These are phyloP conservation scores for Cylindrodendrum hubeiense DNA, from an alignment of 2,329 filamentous ascomycete species.

Conservation along the genomic window DNA sequence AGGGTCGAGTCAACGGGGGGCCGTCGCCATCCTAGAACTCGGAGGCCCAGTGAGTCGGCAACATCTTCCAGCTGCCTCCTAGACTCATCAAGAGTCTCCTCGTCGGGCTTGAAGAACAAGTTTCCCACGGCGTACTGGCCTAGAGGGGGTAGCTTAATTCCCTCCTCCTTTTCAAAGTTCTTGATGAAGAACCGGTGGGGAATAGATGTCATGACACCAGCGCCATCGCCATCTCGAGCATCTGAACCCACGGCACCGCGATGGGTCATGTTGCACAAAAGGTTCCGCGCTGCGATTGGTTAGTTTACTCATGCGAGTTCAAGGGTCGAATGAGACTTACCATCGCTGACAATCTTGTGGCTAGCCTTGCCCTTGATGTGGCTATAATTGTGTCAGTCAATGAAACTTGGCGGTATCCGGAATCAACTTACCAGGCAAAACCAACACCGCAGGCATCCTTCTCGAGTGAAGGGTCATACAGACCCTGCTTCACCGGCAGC, in stretches of 20 bases:
- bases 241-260: slow-evolving; percentile 98
- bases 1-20: slow-evolving; percentile 94
- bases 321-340: slow-evolving; percentile 63
- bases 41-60: slow-evolving; percentile 86
- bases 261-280: slow-evolving; percentile 99
- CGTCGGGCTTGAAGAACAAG: slow-evolving; percentile 97
- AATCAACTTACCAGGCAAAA: slow-evolving; percentile 86
- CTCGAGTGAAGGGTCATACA: slow-evolving; percentile 95
- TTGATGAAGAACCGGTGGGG: slow-evolving; percentile 99
- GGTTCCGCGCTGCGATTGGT: slow-evolving; percentile 76
- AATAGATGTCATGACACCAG: slow-evolving; percentile 99
- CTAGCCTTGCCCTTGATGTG: slow-evolving; percentile 97
- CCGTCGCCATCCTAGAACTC: slow-evolving; percentile 95
- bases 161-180: slow-evolving; percentile 94
- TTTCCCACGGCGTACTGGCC: slow-evolving; percentile 98
- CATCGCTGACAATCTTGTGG: slow-evolving; percentile 99
- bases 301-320: neutral
- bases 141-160: slow-evolving; percentile 85
- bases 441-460: slow-evolving; percentile 99
- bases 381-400: slow-evolving; percentile 60
- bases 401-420: neutral
- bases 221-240: slow-evolving; percentile 96
- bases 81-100: slow-evolving; percentile 89
- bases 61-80: slow-evolving; percentile 94
- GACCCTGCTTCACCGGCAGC: slow-evolving; percentile 96